Conservation (phyloP, 192 early-diverging fungal species). For the Chytriomyces confervae region DNA sequence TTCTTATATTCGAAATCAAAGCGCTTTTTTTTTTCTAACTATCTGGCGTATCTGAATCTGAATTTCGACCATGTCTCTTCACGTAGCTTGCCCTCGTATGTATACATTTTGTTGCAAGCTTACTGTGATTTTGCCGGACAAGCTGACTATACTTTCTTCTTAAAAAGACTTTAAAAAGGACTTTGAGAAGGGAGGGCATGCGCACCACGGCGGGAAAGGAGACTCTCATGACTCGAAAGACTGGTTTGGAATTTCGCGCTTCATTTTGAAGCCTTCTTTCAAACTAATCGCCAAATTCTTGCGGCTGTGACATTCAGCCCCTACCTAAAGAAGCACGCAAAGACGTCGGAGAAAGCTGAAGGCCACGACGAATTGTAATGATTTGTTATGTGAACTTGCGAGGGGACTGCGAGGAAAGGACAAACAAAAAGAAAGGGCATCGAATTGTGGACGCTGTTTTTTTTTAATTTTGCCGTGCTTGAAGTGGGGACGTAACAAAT, state of each 20-base stretch:
- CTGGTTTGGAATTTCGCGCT: constrained; percentile 7
- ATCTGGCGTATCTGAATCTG: not conserved
- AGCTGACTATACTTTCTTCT: too few species aligned
- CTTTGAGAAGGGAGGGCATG: constrained; percentile 29
- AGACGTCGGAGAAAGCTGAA: not conserved
- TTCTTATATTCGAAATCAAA: too few species aligned
- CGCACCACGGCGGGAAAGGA: constrained; percentile 20
- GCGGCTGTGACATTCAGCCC: not conserved
- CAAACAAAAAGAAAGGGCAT: not conserved
- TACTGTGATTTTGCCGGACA: too few species aligned
- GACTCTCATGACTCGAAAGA: constrained; percentile 21
- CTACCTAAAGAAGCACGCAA: not conserved
- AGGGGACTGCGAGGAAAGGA: too few species aligned
- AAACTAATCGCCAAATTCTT: too few species aligned
- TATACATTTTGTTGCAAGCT: not conserved
- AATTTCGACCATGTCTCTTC: not conserved
- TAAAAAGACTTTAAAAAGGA: constrained; percentile 30
- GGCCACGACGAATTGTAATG: constrained; percentile 11
- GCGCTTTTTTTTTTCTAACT: not conserved
- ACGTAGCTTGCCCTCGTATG: constrained; percentile 2
- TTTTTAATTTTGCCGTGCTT: not conserved
- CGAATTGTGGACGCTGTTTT: not conserved
- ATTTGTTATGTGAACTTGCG: not conserved
- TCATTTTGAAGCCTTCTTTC: not conserved
- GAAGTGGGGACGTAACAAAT: not conserved